Base-by-base conservation (phyloP, 129 eudicot species). In the Helichrysum umbraculigerum region DNA sequence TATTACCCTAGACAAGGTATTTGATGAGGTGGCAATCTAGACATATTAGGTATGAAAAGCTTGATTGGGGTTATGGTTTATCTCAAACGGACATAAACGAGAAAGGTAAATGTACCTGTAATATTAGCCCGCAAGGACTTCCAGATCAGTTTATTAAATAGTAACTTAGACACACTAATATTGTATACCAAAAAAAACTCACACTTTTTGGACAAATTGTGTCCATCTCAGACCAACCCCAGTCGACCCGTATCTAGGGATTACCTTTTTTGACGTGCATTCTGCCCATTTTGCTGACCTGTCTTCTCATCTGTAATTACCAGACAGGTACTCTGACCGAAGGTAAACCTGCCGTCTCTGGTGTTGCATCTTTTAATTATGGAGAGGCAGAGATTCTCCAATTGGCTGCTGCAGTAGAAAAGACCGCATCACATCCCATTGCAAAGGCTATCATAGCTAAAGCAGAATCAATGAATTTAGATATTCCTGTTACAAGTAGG, bases 241-340 rank as follows among this genome's bases (percentile, higher is more conserved):
- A 61, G 21, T 64, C 29, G 10, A 25, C 30, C 70, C 4, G 41
- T 73, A 37, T 29, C 57, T 37, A 60, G 15, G 11, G 7, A 15
- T 57, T 69, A 73, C 42, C 37, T 1, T 22, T 22, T 58, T 15
- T 60, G 41, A 59, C 59, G 67, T 25, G 70, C 19, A 63, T 62
- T 34, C 39, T 16, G 16, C 39, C 51, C 61, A 41, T 59, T 73
- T 61, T 42, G 66, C 62, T 72, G 66, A 64, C 80, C 61, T 80
- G 66, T 61, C 72, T 34, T 76, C 80, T 54, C 77, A 61, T 79
- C 74, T 56, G 57, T 41, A 30, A 77, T 79, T 69, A 64, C 65
- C 88, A 93, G 97, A 93, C 98, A 4, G 98, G 98, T 71, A 93
- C 98, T 73, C 86, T 93, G 2, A 93, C 98, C 34, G 98, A 88